A percentile compares a stretch with the other conserved stretches of the same genome.
phyloP scores from a whole-genome alignment of 2,329 filamentous ascomycete species.

The Colletotrichum salicis region DNA sequence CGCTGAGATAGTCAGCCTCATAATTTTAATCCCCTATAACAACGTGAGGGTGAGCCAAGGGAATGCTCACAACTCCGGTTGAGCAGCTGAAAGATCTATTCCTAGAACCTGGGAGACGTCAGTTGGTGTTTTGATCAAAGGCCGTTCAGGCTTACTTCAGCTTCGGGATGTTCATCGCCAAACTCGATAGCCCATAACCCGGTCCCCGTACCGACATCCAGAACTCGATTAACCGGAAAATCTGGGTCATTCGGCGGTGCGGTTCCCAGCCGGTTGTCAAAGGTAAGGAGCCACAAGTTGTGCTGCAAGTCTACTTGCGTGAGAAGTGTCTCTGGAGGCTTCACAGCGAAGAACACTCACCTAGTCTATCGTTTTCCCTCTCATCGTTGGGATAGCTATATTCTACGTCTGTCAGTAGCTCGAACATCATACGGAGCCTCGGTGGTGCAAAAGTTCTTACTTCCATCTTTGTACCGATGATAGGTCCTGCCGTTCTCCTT shows the following conservation, averaged over 20 bases:
- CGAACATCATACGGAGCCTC: background rate
- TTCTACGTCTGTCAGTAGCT: conserved; percentile 3
- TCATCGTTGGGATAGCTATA: conserved; percentile 32
- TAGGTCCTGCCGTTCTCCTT: conserved; percentile 6
- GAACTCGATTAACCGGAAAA: conserved; percentile 32
- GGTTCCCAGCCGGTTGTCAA: background rate
- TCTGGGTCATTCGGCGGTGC: conserved; percentile 1
- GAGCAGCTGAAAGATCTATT: conserved; percentile 46
- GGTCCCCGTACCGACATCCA: conserved; percentile 46
- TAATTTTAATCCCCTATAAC: background rate
- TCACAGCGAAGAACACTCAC: background rate
- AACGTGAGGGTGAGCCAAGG: background rate
- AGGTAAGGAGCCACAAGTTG: background rate
- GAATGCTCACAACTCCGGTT: conserved; percentile 55
- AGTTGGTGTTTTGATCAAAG: background rate
- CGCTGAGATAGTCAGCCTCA: conserved; percentile 7
- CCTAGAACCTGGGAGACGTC: conserved; percentile 38
- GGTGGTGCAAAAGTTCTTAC: background rate
- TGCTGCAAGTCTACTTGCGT: background rate
- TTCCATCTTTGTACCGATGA: conserved; percentile 9
- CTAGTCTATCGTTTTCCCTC: conserved; percentile 28
- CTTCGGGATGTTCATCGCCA: conserved; percentile 40
- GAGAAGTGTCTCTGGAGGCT: background rate
- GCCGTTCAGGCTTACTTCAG: background rate
- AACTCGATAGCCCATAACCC: conserved; percentile 47